phyloP scores from a whole-genome alignment of 2,329 filamentous ascomycete species.

The Fusarium sp. region DNA sequence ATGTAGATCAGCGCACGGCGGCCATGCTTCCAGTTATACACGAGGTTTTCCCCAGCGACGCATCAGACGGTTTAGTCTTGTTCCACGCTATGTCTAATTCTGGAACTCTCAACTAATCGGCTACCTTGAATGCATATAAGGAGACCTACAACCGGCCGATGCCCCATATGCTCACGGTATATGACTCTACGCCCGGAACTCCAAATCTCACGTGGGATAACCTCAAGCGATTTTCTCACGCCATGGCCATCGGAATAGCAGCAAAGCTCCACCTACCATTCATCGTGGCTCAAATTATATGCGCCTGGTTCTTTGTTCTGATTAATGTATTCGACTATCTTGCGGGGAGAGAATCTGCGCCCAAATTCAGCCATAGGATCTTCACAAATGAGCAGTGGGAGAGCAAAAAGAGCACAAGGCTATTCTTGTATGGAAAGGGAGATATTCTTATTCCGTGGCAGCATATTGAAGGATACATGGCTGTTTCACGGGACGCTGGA shows the following conservation, averaged over 20 bases:
- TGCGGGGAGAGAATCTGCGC: not conserved
- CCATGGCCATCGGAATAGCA: not conserved
- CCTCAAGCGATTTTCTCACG: conserved; percentile 1
- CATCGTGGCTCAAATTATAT: not conserved
- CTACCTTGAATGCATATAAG: not conserved
- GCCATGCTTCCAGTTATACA: not conserved
- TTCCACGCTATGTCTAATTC: conserved; percentile 1
- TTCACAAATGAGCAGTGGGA: conserved; percentile 4
- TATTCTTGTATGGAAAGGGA: conserved; percentile 1
- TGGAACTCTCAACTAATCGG: not conserved
- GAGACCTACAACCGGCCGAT: not conserved
- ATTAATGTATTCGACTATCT: not conserved
- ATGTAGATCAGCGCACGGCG: not conserved
- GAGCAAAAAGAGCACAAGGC: not conserved
- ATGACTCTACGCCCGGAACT: not conserved
- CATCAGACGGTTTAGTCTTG: not conserved
- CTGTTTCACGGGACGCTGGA: rapidly evolving
- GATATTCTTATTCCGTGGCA: not conserved
- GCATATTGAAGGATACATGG: not conserved
- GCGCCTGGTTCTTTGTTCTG: not conserved
- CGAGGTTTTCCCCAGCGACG: not conserved
- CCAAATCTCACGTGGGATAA: not conserved
- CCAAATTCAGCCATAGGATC: not conserved
- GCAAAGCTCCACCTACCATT: not conserved
- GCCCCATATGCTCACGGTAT: not conserved